Evolutionary conservation across 1,284 basidiomycete genomes (phyloP).

Genomic region (Cutaneotrichosporon cavernicola): DNA sequence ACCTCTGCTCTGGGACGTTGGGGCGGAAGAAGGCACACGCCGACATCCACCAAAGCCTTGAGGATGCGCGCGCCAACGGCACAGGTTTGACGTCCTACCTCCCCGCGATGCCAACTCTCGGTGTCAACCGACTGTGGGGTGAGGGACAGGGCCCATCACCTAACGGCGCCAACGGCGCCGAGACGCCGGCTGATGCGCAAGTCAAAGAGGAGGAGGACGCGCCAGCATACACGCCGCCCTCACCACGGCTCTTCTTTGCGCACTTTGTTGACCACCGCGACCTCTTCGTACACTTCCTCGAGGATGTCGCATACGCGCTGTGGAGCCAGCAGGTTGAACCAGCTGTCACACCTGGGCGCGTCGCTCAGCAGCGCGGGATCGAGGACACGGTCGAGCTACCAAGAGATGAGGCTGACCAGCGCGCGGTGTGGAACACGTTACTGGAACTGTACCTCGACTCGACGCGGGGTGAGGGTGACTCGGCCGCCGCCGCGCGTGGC

Average conservation of each 20-base stretch:
- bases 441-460: conserved; percentile 85
- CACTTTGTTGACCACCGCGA: conserved; percentile 88
- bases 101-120: conserved; percentile 30
- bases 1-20: conserved; percentile 75
- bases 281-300: conserved; percentile 83
- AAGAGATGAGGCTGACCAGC: conserved; percentile 67
- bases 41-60: conserved; percentile 18
- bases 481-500: conserved; percentile 22
- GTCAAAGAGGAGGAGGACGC: conserved; percentile 10
- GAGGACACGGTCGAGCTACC: conserved; percentile 54
- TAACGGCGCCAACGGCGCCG: background rate
- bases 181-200: background rate
- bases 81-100: conserved; percentile 76
- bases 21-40: conserved; percentile 32
- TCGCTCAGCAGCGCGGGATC: conserved; percentile 18
- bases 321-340: conserved; percentile 74
- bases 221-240: conserved; percentile 62
- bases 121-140: conserved; percentile 60
- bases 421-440: conserved; percentile 92
- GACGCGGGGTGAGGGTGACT: conserved; percentile 46
- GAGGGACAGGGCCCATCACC: conserved; percentile 2
- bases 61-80: conserved; percentile 41
- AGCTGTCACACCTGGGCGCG: background rate
- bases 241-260: conserved; percentile 84
- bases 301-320: conserved; percentile 74